A percentile compares a stretch with the other conserved stretches of the same genome.
These are phyloP conservation scores for Kodamaea sagamina DNA, from an alignment of 805 yeast genomes.

Conservation along the genomic window DNA sequence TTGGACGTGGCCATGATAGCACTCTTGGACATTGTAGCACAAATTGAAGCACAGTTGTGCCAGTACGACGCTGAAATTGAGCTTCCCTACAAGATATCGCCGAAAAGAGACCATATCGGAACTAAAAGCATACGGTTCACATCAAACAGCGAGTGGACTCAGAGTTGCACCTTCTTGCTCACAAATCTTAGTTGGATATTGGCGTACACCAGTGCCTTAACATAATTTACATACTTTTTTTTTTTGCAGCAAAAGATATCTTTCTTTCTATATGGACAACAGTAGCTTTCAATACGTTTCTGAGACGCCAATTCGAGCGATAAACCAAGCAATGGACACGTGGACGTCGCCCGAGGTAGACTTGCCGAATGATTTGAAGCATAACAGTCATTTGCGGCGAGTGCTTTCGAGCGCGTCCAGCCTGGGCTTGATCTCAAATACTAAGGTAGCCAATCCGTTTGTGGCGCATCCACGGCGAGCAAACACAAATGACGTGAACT, in stretches of 20 bases:
- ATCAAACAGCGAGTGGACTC: slow-evolving; percentile 82
- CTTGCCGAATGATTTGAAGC: slow-evolving; percentile 3
- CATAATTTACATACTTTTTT: background rate
- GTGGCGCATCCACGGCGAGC: background rate
- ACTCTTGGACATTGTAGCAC: slow-evolving; percentile 59
- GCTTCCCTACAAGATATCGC: slow-evolving; percentile 69
- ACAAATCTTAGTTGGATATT: slow-evolving; percentile 82
- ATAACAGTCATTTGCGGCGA: background rate
- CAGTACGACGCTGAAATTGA: slow-evolving; percentile 56
- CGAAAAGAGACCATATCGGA: slow-evolving; percentile 65
- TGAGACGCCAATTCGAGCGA: slow-evolving; percentile 4
- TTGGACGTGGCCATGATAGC: slow-evolving; percentile 84
- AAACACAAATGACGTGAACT: too few species aligned
- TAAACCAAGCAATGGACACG: slow-evolving; percentile 1
- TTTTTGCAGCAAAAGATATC: slow-evolving; percentile 7
- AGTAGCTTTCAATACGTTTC: slow-evolving; percentile 7
- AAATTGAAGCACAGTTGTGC: slow-evolving; percentile 48
- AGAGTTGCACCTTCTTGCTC: slow-evolving; percentile 78
- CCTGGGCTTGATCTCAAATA: background rate
- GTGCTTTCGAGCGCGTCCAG: slow-evolving; percentile 5
- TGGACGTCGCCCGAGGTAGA: slow-evolving; percentile 11
- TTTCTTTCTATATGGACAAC: background rate
- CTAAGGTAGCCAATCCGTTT: background rate
- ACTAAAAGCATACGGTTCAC: slow-evolving; percentile 73
- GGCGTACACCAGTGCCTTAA: slow-evolving; percentile 57